Evolutionary conservation across 2,329 filamentous ascomycete species (phyloP).

Genomic region (Ceratocystis smalleyi): DNA sequence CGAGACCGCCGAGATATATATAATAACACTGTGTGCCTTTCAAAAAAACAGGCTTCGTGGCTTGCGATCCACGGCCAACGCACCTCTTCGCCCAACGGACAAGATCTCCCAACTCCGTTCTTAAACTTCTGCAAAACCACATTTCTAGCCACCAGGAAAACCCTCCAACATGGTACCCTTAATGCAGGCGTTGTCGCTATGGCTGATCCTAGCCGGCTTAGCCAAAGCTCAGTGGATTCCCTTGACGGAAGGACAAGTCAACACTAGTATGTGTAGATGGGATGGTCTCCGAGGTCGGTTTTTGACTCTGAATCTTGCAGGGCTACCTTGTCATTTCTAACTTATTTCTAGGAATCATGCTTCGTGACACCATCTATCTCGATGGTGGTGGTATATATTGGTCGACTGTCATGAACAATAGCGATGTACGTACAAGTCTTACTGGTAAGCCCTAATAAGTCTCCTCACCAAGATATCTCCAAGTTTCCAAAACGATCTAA

Average conservation of each 20-base stretch:
- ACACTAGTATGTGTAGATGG: slow-evolving; percentile 47
- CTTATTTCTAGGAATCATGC: slow-evolving; percentile 32
- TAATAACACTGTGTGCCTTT: too few species aligned
- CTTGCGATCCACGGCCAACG: too few species aligned
- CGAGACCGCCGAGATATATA: too few species aligned
- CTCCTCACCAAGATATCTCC: not conserved
- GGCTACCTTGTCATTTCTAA: slow-evolving; percentile 1
- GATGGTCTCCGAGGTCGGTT: slow-evolving; percentile 28
- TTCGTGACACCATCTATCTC: slow-evolving; percentile 48
- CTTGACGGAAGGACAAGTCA: slow-evolving; percentile 34
- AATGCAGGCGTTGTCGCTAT: not conserved
- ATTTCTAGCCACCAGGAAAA: not conserved
- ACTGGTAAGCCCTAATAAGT: slow-evolving; percentile 29
- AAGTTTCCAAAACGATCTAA: slow-evolving; percentile 12
- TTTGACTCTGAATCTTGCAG: not conserved
- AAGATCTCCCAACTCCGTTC: not conserved
- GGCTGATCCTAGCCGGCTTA: slow-evolving; percentile 21
- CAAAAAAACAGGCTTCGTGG: too few species aligned
- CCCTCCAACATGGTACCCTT: not conserved
- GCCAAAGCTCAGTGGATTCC: slow-evolving; percentile 29
- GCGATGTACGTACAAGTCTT: slow-evolving; percentile 21
- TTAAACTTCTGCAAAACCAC: not conserved
- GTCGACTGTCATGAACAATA: slow-evolving; percentile 34
- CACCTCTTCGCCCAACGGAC: too few species aligned
- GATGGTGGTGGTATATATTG: slow-evolving; percentile 47